Base-by-base conservation (phyloP, 2,329 filamentous ascomycete genomes). In the Verticillium isaacii region DNA sequence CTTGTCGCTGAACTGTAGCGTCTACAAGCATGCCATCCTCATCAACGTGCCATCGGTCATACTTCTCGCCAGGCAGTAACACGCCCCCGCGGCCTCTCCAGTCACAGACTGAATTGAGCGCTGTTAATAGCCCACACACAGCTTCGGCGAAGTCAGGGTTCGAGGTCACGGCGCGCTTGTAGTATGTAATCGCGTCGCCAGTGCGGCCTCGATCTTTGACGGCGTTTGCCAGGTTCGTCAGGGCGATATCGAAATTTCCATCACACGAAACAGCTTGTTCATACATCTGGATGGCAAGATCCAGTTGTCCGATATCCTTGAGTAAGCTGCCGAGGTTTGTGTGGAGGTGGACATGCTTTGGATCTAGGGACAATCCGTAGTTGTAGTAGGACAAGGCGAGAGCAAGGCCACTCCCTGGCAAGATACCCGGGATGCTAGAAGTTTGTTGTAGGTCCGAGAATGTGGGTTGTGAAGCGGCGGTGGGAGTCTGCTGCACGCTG, bases 101-200 rank as follows among this genome's bases (percentile, higher is more conserved):
- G 70, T 94, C 91, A 72, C 95, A 99, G 6, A 99, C 93, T 7
- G 95, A 98, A 72, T 97, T 98, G 59, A 99, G 80, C 1, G 95
- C 94, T 62, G 96, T 98, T 1, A 93, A 93, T 59, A 99, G 83
- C 8, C 95, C 95, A 74, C 95, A 99, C 0, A 99, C 94, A 7
- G 95, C 95, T 77, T 99, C 95, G 1, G 95, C 92, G 76, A 99
- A 99, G 37, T 96, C 90, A 0, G 95, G 94, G 68, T 95, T 99
- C n/a, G 93, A 88, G 37, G 85, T 83, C 11, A 99, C 94, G 45
- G 95, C 95, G 66, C 93, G 87, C 70, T 87, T 91, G 78, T 99
- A 99, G 73, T 96, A 98, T 32, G 80, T 78, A 63, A 99, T 98
- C 1, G 95, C 95, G 72, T 99, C 95, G 61, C 88, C 90, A 67